Evolutionary conservation across 805 yeast species (phyloP).

Genomic region (Candida arabinofermentans): DNA sequence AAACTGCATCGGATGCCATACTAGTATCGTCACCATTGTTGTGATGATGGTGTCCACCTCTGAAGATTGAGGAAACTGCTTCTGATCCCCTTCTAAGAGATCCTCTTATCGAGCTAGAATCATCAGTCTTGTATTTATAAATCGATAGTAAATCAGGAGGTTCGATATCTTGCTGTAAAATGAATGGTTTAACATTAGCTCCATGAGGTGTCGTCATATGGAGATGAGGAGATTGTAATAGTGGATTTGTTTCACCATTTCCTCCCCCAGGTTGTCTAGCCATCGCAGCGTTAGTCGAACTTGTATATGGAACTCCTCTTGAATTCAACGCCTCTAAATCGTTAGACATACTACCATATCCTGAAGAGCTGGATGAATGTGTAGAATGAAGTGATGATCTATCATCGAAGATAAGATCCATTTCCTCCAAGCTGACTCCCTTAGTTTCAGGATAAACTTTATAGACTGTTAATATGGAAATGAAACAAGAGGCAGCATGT

Average conservation of each 20-base stretch:
- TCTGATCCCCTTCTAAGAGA: slow-evolving; percentile 41
- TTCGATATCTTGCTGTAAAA: slow-evolving; percentile 29
- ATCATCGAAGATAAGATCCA: slow-evolving; percentile 88
- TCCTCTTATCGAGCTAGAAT: slow-evolving; percentile 16
- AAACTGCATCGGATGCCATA: slow-evolving; percentile 24
- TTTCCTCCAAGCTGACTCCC: slow-evolving; percentile 83
- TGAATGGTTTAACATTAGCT: slow-evolving; percentile 15
- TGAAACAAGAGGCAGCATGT: slow-evolving; percentile 73
- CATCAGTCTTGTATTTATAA: slow-evolving; percentile 18
- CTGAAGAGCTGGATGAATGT: slow-evolving; percentile 13
- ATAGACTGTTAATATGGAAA: slow-evolving; percentile 70
- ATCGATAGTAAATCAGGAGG: slow-evolving; percentile 35
- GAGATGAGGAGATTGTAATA: slow-evolving; percentile 10
- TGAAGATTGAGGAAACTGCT: slow-evolving; percentile 34
- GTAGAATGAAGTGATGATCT: slow-evolving; percentile 29
- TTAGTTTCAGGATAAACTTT: slow-evolving; percentile 84
- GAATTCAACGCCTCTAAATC: slow-evolving; percentile 19
- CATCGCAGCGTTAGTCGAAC: slow-evolving; percentile 14
- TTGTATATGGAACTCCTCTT: slow-evolving; percentile 12
- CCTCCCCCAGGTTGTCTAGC: slow-evolving; percentile 23
- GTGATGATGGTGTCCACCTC: slow-evolving; percentile 17
- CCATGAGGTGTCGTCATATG: background rate
- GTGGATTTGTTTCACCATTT: slow-evolving; percentile 8
- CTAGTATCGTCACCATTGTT: slow-evolving; percentile 15
- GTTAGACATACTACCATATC: slow-evolving; percentile 10